A percentile compares a stretch with the other conserved stretches of the same genome.
Evolutionary conservation across 2,329 filamentous ascomycete species (phyloP).

Genomic region (Ophiostoma sp.): DNA sequence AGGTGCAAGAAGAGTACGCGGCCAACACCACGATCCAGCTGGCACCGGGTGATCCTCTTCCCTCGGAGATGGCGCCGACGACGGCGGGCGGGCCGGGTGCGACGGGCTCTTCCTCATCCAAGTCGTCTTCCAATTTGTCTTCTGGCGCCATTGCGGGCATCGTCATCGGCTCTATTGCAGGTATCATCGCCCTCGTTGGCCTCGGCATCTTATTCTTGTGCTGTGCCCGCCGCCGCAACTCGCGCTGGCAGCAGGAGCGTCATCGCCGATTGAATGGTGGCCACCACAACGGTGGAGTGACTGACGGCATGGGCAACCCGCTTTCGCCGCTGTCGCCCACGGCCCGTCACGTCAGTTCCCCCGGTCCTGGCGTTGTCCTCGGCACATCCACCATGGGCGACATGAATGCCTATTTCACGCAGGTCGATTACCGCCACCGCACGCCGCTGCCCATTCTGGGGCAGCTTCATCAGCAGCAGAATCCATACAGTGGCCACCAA

Average conservation of each 20-base stretch:
- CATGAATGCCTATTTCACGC: conserved; percentile 15
- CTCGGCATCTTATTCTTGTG: conserved; percentile 52
- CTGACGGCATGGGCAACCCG: background rate
- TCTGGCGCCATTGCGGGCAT: conserved; percentile 61
- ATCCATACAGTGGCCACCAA: background rate
- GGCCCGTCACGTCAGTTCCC: background rate
- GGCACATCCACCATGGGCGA: conserved; percentile 15
- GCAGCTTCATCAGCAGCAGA: background rate
- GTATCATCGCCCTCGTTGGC: conserved; percentile 45
- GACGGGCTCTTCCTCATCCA: conserved; percentile 7
- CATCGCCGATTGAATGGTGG: background rate
- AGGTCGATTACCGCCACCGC: conserved; percentile 17
- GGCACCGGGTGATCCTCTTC: conserved; percentile 56
- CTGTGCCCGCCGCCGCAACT: conserved; percentile 33
- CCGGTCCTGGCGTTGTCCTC: background rate
- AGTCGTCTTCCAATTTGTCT: conserved; percentile 21
- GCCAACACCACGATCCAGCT: conserved; percentile 53
- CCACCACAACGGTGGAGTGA: background rate
- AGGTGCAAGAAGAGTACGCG: conserved; percentile 50
- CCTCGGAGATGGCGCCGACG: conserved; percentile 44
- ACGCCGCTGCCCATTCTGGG: conserved; percentile 12
- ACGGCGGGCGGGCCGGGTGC: conserved; percentile 28
- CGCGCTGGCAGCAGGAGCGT: background rate
- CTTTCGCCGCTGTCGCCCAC: conserved; percentile 10
- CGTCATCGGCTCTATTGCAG: conserved; percentile 51